phyloP scores from a whole-genome alignment of 2,329 filamentous ascomycete species.

The Graphilbum sp. region DNA sequence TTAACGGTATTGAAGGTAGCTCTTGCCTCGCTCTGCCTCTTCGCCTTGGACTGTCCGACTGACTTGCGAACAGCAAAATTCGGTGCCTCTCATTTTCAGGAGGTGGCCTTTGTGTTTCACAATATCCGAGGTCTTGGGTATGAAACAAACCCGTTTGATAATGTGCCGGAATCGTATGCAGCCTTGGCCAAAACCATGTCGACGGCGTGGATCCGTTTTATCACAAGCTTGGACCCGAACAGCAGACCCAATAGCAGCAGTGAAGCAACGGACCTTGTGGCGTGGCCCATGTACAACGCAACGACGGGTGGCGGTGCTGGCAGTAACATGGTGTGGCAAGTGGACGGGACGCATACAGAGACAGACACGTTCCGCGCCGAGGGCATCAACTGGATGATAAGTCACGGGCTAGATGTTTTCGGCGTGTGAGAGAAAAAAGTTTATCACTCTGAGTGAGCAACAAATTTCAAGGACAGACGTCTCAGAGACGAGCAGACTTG shows the following conservation, averaged over 20 bases:
- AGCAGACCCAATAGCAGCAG: background rate
- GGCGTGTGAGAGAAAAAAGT: conserved; percentile 1
- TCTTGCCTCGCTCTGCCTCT: no score
- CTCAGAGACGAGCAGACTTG: no score
- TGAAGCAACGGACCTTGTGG: no score
- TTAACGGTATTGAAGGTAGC: conserved; percentile 13
- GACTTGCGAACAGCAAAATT: background rate
- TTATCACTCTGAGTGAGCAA: background rate
- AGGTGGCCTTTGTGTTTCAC: conserved; percentile 37
- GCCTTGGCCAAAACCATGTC: conserved; percentile 30
- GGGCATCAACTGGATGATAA: conserved; percentile 6
- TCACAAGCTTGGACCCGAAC: conserved; percentile 5
- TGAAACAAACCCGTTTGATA: conserved; percentile 19
- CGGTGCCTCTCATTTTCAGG: conserved; percentile 22
- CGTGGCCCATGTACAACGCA: conserved; percentile 10
- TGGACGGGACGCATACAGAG: conserved; percentile 1
- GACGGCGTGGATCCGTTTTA: conserved; percentile 31
- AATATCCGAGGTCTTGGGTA: conserved; percentile 32
- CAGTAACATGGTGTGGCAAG: conserved; percentile 6
- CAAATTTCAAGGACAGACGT: no score
- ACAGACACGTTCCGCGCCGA: conserved; percentile 4
- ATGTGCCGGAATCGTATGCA: conserved; percentile 23
- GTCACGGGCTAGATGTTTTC: conserved; percentile 5
- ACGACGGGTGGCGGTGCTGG: conserved; percentile 9
- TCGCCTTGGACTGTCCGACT: background rate